Evolutionary conservation across 78 protist genomes (phyloP), one percentile per base, ranked within the genome.

Genomic region (Polysphondylium violaceum): DNA sequence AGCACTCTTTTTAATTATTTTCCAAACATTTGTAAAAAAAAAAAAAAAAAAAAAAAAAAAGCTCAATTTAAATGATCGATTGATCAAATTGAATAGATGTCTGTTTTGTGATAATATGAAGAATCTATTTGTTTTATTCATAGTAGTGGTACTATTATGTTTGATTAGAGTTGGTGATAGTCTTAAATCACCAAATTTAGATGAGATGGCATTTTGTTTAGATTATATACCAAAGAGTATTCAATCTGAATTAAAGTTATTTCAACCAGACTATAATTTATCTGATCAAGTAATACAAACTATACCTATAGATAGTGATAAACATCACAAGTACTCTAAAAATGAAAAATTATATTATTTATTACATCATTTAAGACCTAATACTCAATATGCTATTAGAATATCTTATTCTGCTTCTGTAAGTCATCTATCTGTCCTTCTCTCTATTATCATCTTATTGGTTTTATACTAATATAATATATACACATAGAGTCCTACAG

Each of bases 331-430:
- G 25, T 21, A 58, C 19, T 41, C 23, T 44, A 25, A 63, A 9
- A 60, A 76, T 21, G 50, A 38, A n/a, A 44, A 53, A 31, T 21
- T 68, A 33, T 41, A 67, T 8, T 81, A 68, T 58, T 17, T 53
- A 56, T 56, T 81, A 69, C 11, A 65, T 23, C 29, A 47, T 27
- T 44, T 81, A 35, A 1, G 8, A 68, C 60, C 89, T 35, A 68
- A 81, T 68, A 81, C 78, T 40, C 69, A 44, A 27, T 81, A 81
- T 58, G 41, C 89, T 1, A 55, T 81, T 17, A 65, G 89, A 69
- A 81, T 81, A 41, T 81, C 89, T 17, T 73, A 81, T 53, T 23
- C 64, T 33, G 76, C 89, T 27, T 29, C 76, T 0, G 89, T 81
- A 81, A 35, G 76, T 33, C 23, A n/a, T 40, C n/a, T 16, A 27